Conservation (phyloP, 2,329 filamentous ascomycete genomes). For the Aspergillus puulaauensis region DNA sequence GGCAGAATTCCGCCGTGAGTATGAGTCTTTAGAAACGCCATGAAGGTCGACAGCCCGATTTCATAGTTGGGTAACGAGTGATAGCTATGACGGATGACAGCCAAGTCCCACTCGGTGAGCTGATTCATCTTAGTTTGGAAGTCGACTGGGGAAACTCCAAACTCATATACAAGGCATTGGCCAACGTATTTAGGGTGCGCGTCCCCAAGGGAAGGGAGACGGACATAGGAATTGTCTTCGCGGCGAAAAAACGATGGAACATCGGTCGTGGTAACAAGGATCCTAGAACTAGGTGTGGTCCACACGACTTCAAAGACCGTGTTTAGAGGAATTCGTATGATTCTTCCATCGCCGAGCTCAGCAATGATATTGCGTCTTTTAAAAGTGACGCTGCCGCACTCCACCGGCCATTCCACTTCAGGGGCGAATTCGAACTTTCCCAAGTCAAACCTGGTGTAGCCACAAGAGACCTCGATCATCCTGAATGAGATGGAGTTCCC, state of each 20-base stretch:
- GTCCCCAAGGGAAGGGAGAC: slow-evolving; percentile 6
- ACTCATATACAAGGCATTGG: slow-evolving; percentile 48
- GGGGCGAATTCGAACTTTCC: slow-evolving; percentile 43
- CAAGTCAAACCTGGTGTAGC: slow-evolving; percentile 46
- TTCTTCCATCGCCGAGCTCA: slow-evolving; percentile 25
- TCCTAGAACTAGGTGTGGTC: slow-evolving; percentile 26
- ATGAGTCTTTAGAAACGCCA: slow-evolving; percentile 32
- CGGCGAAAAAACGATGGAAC: slow-evolving; percentile 51
- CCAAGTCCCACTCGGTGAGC: slow-evolving; percentile 20
- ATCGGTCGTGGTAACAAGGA: slow-evolving; percentile 53
- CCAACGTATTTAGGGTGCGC: slow-evolving; percentile 14
- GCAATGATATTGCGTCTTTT: slow-evolving; percentile 45
- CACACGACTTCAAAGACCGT: slow-evolving; percentile 52
- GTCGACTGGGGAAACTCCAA: slow-evolving; percentile 27
- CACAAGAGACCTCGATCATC: slow-evolving; percentile 40
- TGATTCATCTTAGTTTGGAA: slow-evolving; percentile 20
- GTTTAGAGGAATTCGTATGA: slow-evolving; percentile 52
- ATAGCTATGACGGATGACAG: slow-evolving; percentile 12
- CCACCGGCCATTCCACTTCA: slow-evolving; percentile 14
- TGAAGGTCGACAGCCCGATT: not conserved
- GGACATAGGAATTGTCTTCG: not conserved
- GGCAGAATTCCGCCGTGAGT: slow-evolving; percentile 33
- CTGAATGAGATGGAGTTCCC: slow-evolving; percentile 6
- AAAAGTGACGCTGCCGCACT: slow-evolving; percentile 37
- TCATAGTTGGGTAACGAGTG: too few relatives aligned